Evolutionary conservation across 139 green algal species (phyloP).

Genomic region (Marvania coccoides): DNA sequence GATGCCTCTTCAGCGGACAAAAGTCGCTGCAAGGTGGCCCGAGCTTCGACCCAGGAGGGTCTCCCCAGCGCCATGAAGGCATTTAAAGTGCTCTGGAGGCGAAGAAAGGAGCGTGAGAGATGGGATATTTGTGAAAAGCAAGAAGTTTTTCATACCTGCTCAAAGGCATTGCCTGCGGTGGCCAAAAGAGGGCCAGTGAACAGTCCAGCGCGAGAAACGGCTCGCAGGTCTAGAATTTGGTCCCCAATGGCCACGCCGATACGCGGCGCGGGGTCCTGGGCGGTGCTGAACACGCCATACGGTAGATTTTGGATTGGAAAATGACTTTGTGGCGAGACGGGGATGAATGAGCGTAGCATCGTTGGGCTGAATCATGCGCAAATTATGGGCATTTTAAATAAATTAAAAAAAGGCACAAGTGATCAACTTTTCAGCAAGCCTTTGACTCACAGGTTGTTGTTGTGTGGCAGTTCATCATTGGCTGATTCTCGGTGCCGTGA

Average conservation of each 20-base stretch:
- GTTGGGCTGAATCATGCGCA: too few species aligned
- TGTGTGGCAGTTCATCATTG: too few species aligned
- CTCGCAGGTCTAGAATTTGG: slow-evolving; percentile 63
- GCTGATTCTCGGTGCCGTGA: too few species aligned
- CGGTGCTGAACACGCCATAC: slow-evolving; percentile 63
- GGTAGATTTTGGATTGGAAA: slow-evolving; percentile 81
- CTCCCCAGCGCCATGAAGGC: slow-evolving; percentile 73
- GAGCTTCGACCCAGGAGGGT: slow-evolving; percentile 58
- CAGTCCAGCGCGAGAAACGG: slow-evolving; percentile 35
- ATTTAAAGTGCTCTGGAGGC: slow-evolving; percentile 65
- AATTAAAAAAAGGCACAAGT: too few species aligned
- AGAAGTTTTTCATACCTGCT: slow-evolving; percentile 15
- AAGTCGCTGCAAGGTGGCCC: slow-evolving; percentile 47
- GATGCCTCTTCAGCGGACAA: slow-evolving; percentile 39
- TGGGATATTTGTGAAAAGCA: background rate
- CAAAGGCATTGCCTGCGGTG: slow-evolving; percentile 20
- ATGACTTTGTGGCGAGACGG: slow-evolving; percentile 12
- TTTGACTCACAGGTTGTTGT: too few species aligned
- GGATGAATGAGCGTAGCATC: slow-evolving; percentile 7
- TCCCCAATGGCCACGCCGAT: slow-evolving; percentile 72
- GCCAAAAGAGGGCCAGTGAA: slow-evolving; percentile 37
- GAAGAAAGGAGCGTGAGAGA: background rate
- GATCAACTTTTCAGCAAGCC: too few species aligned
- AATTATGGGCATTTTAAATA: too few species aligned
- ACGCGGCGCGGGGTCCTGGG: background rate